Conservation (phyloP, 2,329 filamentous ascomycete species). For the Stemphylium vesicarium region DNA sequence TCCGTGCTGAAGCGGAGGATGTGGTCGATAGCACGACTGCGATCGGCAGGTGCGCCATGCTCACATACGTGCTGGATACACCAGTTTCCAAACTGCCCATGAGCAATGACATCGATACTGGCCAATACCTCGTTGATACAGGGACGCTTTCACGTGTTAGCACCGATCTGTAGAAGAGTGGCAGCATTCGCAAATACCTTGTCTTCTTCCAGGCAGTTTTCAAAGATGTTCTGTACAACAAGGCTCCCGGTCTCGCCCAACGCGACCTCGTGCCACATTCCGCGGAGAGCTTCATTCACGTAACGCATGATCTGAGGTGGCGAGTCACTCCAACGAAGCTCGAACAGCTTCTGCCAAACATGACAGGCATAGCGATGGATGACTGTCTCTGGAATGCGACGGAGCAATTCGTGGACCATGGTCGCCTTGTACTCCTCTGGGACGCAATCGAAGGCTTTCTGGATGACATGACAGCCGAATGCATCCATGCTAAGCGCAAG, state of each 20-base stretch:
- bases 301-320: slow-evolving; percentile 98
- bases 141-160: slow-evolving; percentile 69
- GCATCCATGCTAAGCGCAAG: slow-evolving; percentile 97
- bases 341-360: slow-evolving; percentile 99
- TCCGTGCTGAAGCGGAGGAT: slow-evolving; percentile 92
- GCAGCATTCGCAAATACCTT: slow-evolving; percentile 67
- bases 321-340: slow-evolving; percentile 91
- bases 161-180: neutral
- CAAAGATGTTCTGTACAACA: slow-evolving; percentile 99
- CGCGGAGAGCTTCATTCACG: slow-evolving; percentile 91
- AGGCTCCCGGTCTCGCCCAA: slow-evolving; percentile 96
- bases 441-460: slow-evolving; percentile 98
- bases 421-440: slow-evolving; percentile 97
- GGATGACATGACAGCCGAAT: slow-evolving; percentile 96
- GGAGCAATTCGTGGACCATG: slow-evolving; percentile 97
- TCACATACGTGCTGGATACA: slow-evolving; percentile 99
- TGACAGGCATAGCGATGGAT: slow-evolving; percentile 99
- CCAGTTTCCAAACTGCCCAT: slow-evolving; percentile 99
- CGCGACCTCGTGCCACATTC: slow-evolving; percentile 99
- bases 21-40: slow-evolving; percentile 91
- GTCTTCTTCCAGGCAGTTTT: slow-evolving; percentile 98
- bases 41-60: slow-evolving; percentile 88
- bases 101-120: slow-evolving; percentile 94
- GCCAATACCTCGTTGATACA: slow-evolving; percentile 95
- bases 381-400: slow-evolving; percentile 94